phyloP scores from a whole-genome alignment of 176 grass and related monocot genomes.

The Triticum dicoccoides region DNA sequence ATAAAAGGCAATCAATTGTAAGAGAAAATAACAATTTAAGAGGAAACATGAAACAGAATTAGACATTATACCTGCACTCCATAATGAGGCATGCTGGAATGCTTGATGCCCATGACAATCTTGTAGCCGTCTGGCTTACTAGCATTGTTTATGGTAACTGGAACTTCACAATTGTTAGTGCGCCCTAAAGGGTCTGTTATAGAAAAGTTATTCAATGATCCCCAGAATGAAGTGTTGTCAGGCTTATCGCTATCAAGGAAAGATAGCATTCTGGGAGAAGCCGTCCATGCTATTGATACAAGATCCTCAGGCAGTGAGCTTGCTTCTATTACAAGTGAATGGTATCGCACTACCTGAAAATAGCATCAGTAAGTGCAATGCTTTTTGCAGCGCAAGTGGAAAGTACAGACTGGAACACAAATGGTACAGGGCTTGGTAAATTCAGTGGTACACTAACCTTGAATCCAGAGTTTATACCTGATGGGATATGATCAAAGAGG shows the following conservation, averaged over 20 bases:
- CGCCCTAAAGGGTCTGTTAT: background rate
- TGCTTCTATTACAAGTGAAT: slow-evolving; percentile 83
- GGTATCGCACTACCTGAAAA: slow-evolving; percentile 87
- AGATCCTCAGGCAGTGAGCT: slow-evolving; percentile 69
- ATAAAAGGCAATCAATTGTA: slow-evolving; percentile 31
- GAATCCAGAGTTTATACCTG: slow-evolving; percentile 87
- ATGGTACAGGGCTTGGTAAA: background rate
- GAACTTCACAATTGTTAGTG: background rate
- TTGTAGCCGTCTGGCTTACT: slow-evolving; percentile 23
- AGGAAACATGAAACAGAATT: background rate
- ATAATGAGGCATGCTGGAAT: slow-evolving; percentile 79
- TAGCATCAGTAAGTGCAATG: background rate
- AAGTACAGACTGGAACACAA: background rate
- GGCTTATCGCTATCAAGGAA: slow-evolving; percentile 53
- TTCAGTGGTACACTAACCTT: slow-evolving; percentile 51
- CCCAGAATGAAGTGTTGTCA: slow-evolving; percentile 21
- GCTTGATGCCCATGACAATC: slow-evolving; percentile 79
- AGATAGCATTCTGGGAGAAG: slow-evolving; percentile 57
- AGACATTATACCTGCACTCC: slow-evolving; percentile 78
- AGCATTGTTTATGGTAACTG: slow-evolving; percentile 17
- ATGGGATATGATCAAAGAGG: slow-evolving; percentile 76
- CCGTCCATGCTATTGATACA: slow-evolving; percentile 80
- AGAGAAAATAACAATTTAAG: slow-evolving; percentile 1
- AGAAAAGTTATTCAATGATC: background rate
- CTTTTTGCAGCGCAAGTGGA: background rate